These are phyloP conservation scores for Colletotrichum spinosum DNA, from an alignment of 2,329 filamentous ascomycete species.

Conservation along the genomic window DNA sequence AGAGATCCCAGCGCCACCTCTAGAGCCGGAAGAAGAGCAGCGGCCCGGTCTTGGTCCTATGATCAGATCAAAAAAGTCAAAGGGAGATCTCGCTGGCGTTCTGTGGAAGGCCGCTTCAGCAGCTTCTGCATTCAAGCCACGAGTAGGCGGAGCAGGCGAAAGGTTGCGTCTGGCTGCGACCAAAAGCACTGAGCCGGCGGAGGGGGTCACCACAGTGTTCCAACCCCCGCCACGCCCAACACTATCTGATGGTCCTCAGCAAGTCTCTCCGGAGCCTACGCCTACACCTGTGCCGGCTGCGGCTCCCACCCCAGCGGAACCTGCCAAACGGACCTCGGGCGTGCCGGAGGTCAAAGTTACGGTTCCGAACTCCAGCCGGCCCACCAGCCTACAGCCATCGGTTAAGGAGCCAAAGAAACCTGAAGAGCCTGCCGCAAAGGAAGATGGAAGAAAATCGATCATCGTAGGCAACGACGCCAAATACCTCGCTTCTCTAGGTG, in stretches of 20 bases:
- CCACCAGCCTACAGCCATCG: slow-evolving; percentile 53
- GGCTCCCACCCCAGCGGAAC: slow-evolving; percentile 42
- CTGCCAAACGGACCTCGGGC: slow-evolving; percentile 48
- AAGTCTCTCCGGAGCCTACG: slow-evolving; percentile 41
- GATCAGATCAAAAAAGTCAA: slow-evolving; percentile 84
- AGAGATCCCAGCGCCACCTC: slow-evolving; percentile 42
- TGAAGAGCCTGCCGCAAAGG: slow-evolving; percentile 49
- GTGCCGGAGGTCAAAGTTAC: slow-evolving; percentile 71
- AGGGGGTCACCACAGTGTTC: slow-evolving; percentile 91
- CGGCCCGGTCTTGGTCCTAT: slow-evolving; percentile 89
- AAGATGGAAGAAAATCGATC: slow-evolving; percentile 69
- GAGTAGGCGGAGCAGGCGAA: slow-evolving; percentile 87
- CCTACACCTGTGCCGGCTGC: slow-evolving; percentile 41
- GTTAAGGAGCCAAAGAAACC: slow-evolving; percentile 47
- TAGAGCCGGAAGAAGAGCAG: slow-evolving; percentile 51
- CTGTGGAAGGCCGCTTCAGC: slow-evolving; percentile 85
- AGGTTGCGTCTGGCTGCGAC: slow-evolving; percentile 74
- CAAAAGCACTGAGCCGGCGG: slow-evolving; percentile 51
- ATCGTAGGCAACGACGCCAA: slow-evolving; percentile 80
- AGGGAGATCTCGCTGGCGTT: slow-evolving; percentile 77
- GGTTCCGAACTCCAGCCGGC: slow-evolving; percentile 56
- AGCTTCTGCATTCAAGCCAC: slow-evolving; percentile 79
- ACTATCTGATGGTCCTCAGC: slow-evolving; percentile 50
- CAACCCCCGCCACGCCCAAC: slow-evolving; percentile 74
- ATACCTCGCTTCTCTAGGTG: slow-evolving; percentile 81